A percentile compares a stretch with the other conserved stretches of the same genome.
Conservation (phyloP, 805 yeast species). For the Teunomyces atbi region DNA sequence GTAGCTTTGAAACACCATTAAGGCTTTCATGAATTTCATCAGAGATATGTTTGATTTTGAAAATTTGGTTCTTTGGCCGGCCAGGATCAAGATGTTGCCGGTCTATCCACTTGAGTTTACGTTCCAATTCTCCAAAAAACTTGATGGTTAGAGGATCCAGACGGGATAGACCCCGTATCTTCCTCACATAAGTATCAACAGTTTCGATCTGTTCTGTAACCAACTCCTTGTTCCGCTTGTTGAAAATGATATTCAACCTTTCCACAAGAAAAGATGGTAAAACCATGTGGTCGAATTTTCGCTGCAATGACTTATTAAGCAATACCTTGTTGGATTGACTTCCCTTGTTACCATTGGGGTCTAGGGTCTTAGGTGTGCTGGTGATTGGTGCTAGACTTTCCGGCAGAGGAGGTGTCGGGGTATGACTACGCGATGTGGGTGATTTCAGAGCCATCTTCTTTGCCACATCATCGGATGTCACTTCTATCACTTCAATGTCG, state of each 20-base stretch:
- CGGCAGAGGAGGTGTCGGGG: not conserved
- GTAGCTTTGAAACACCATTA: conserved; percentile 13
- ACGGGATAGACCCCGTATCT: not conserved
- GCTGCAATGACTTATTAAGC: conserved; percentile 2
- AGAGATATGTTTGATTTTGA: conserved; percentile 16
- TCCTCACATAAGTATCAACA: not conserved
- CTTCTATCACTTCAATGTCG: conserved; percentile 20
- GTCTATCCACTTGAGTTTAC: not conserved
- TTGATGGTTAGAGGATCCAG: conserved; percentile 1
- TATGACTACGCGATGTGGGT: not conserved
- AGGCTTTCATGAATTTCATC: conserved; percentile 17
- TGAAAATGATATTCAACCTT: conserved; percentile 6
- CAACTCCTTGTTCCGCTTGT: conserved; percentile 7
- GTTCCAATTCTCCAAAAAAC: not conserved
- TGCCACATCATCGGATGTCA: not conserved
- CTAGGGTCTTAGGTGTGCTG: not conserved
- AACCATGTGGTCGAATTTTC: conserved; percentile 1
- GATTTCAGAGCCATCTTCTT: not conserved
- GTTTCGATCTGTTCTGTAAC: conserved; percentile 1
- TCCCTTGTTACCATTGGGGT: not conserved
- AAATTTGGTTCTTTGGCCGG: conserved; percentile 16
- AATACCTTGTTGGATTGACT: not conserved
- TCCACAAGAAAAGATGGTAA: conserved; percentile 1
- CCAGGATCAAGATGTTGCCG: not conserved
- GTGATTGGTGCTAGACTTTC: not conserved